A percentile compares a stretch with the other conserved stretches of the same genome.
These are phyloP conservation scores for Tricholoma sp. DNA, from an alignment of 768 basidiomycete genomes.

Conservation along the genomic window DNA sequence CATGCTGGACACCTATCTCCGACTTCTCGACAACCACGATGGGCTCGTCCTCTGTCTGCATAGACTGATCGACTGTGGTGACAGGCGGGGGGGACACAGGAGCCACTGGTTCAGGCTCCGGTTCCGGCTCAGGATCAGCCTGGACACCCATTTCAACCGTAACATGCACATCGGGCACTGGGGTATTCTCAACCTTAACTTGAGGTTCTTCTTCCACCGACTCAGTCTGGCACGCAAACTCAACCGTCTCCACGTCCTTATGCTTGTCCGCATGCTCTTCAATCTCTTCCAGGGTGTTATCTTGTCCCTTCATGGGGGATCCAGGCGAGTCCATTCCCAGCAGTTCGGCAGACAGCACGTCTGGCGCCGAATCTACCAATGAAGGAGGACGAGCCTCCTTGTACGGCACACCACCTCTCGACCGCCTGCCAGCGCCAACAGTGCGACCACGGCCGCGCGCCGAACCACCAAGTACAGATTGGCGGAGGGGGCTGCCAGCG, in stretches of 20 bases:
- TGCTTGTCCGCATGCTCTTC: constrained; percentile 32
- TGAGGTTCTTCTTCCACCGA: constrained; percentile 23
- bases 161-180: constrained; percentile 18
- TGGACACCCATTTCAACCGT: constrained; percentile 39
- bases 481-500: constrained; percentile 56
- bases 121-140: constrained; percentile 30
- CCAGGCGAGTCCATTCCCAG: constrained; percentile 33
- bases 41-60: constrained; percentile 46
- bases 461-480: constrained; percentile 47
- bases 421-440: constrained; percentile 41
- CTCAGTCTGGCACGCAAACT: constrained; percentile 67
- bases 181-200: constrained; percentile 24
- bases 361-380: constrained; percentile 59
- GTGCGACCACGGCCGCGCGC: constrained; percentile 34
- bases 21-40: constrained; percentile 26
- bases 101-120: constrained; percentile 20
- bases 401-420: constrained; percentile 63
- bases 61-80: constrained; percentile 31
- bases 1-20: constrained; percentile 49
- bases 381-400: constrained; percentile 68
- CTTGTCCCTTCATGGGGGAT: constrained; percentile 36
- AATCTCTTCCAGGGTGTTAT: constrained; percentile 30
- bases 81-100: constrained; percentile 14
- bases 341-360: constrained; percentile 66
- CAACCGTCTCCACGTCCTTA: constrained; percentile 48